Conservation (phyloP, 2,329 filamentous ascomycete species). For the Pseudogymnoascus sp. region DNA sequence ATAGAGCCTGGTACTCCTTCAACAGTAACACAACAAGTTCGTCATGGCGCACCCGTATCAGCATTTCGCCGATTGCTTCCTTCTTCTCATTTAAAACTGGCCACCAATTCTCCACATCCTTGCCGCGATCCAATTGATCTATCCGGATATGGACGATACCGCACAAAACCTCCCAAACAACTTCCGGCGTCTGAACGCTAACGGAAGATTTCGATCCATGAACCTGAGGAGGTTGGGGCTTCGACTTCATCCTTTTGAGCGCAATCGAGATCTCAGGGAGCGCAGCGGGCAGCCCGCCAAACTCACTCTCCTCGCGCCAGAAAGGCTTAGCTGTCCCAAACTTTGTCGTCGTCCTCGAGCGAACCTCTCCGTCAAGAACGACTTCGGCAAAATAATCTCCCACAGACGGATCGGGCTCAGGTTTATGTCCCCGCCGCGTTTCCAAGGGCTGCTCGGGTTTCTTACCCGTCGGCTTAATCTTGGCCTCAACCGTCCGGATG, state of each 20-base stretch:
- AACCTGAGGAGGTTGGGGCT: conserved; percentile 28
- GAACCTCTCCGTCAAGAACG: conserved; percentile 68
- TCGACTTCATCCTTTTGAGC: conserved; percentile 49
- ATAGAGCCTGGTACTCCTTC: conserved; percentile 75
- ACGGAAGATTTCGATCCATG: conserved; percentile 25
- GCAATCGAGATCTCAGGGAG: conserved; percentile 62
- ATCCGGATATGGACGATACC: conserved; percentile 69
- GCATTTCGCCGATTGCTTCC: conserved; percentile 71
- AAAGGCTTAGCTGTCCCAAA: conserved; percentile 65
- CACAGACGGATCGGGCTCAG: conserved; percentile 38
- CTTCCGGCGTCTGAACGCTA: conserved; percentile 19
- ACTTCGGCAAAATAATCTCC: conserved; percentile 75
- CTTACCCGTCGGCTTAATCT: conserved; percentile 31
- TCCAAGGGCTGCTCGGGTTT: conserved; percentile 9
- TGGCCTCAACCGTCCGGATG: conserved; percentile 53
- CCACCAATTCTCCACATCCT: conserved; percentile 83
- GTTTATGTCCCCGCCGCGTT: conserved; percentile 21
- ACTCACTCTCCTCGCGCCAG: conserved; percentile 76
- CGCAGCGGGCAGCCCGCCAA: conserved; percentile 61
- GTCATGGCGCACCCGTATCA: conserved; percentile 74
- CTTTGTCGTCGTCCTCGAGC: conserved; percentile 67
- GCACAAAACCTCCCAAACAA: conserved; percentile 43
- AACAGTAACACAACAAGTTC: conserved; percentile 84
- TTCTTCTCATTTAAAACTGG: conserved; percentile 69
- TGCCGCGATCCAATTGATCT: conserved; percentile 66